Evolutionary conservation across 2,329 filamentous ascomycete species (phyloP).

Genomic region (Fusarium sp.): DNA sequence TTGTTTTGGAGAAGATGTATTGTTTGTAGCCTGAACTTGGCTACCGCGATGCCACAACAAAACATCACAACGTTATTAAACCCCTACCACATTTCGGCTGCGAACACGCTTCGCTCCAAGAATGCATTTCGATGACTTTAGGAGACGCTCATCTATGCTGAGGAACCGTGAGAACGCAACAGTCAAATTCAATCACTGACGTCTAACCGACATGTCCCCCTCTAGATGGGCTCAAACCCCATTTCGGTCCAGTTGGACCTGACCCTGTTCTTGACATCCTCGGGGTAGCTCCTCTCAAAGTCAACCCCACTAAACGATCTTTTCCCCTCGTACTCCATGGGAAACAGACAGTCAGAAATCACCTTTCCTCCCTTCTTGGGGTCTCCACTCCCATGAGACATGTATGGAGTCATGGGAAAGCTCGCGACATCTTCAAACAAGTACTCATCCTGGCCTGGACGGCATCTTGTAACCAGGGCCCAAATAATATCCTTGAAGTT

Average conservation of each 20-base stretch:
- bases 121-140: background rate
- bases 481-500: slow-evolving; percentile 60
- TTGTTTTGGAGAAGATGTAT: background rate
- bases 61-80: background rate
- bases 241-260: background rate
- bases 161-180: background rate
- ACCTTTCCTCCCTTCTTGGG: slow-evolving; percentile 56
- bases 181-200: background rate
- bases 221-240: slow-evolving; percentile 1
- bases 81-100: background rate
- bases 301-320: slow-evolving; percentile 45
- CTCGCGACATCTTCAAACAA: slow-evolving; percentile 57
- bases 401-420: slow-evolving; percentile 61
- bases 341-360: slow-evolving; percentile 58
- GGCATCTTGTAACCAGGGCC: slow-evolving; percentile 61
- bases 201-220: background rate
- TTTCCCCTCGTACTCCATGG: slow-evolving; percentile 55
- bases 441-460: slow-evolving; percentile 57
- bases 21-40: background rate
- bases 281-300: slow-evolving; percentile 51
- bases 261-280: slow-evolving; percentile 22
- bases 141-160: background rate
- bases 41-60: background rate
- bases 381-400: slow-evolving; percentile 54
- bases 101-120: background rate